A percentile compares a stretch with the other conserved stretches of the same genome.
Conservation (phyloP, 805 yeast species). For the Candida cerambycidarum region DNA sequence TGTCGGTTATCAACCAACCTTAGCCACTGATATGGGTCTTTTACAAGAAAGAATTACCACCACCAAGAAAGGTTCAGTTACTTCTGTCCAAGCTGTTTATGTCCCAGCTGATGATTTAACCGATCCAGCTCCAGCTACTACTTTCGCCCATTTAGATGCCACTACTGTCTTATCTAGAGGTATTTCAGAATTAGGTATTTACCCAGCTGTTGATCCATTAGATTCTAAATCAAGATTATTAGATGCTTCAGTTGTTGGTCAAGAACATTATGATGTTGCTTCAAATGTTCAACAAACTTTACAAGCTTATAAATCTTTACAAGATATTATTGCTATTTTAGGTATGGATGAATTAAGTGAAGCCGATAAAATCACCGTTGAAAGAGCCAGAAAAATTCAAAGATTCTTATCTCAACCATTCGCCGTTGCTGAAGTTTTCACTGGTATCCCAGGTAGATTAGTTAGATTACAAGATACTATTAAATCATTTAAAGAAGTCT, state of each 20-base stretch:
- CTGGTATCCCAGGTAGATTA: conserved; percentile 98
- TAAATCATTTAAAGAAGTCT: conserved; percentile 91
- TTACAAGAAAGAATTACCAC: conserved; percentile 99
- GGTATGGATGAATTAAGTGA: conserved; percentile 99
- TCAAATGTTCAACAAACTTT: conserved; percentile 94
- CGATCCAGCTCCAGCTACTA: conserved; percentile 99
- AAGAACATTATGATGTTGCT: conserved; percentile 97
- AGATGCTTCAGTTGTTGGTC: conserved; percentile 96
- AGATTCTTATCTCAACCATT: conserved; percentile 99
- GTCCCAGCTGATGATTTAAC: conserved; percentile 99
- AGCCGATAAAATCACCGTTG: conserved; percentile 97
- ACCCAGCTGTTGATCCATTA: conserved; percentile 99
- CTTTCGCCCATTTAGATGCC: conserved; percentile 99
- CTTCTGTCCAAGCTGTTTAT: conserved; percentile 99
- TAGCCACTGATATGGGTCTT: conserved; percentile 99
- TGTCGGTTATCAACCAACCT: conserved; percentile 99
- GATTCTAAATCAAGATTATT: conserved; percentile 98
- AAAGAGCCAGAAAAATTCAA: conserved; percentile 99
- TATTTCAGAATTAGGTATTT: conserved; percentile 99
- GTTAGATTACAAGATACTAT: conserved; percentile 96
- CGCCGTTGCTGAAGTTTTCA: conserved; percentile 99
- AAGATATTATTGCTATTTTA: conserved; percentile 99
- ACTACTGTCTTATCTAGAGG: conserved; percentile 99
- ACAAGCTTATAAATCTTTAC: conserved; percentile 99
- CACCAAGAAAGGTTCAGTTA: conserved; percentile 99